A percentile compares a stretch with the other conserved stretches of the same genome.
Evolutionary conservation across 257 asterid genomes (phyloP).

Genomic region (Vinca minor): DNA sequence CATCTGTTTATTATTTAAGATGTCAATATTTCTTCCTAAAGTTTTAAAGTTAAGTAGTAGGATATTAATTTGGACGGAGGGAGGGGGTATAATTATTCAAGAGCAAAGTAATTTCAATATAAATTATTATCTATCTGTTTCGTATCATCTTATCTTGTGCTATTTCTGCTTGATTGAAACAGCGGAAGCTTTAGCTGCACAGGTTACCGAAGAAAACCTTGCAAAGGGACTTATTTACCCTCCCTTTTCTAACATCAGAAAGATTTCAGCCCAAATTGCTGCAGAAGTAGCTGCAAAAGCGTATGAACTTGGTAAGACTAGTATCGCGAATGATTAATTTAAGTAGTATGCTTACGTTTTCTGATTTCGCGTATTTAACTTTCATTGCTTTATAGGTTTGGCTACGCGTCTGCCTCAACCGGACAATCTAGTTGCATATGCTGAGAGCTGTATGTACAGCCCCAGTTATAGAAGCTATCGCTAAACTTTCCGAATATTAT

Average conservation of each 20-base stretch:
- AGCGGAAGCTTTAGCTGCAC: conserved; percentile 87
- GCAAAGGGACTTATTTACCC: conserved; percentile 82
- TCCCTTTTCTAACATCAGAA: conserved; percentile 66
- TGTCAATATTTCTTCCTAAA: background rate
- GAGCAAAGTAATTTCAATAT: too few species aligned
- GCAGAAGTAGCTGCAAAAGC: conserved; percentile 87
- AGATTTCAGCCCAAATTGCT: conserved; percentile 85
- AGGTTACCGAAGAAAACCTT: conserved; percentile 66
- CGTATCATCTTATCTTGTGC: background rate
- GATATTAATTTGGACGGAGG: too few species aligned
- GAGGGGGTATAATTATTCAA: too few species aligned
- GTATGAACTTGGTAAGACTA: conserved; percentile 63
- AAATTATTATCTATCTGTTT: background rate
- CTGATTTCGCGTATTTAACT: background rate
- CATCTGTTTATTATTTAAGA: background rate
- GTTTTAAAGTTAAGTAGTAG: too few species aligned
- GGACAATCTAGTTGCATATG: conserved; percentile 49
- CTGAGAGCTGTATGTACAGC: conserved; percentile 92
- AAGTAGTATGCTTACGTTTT: background rate
- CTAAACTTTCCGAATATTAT: conserved; percentile 25
- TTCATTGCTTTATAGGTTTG: conserved; percentile 42
- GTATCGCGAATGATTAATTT: background rate
- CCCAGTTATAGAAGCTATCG: conserved; percentile 75
- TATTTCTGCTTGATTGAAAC: conserved; percentile 25
- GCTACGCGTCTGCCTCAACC: conserved; percentile 86